Percentiles rank a stretch among this genome's conserved stretches.
phyloP scores from a whole-genome alignment of 2,329 filamentous ascomycete species.

The Hypomyces rosellus region DNA sequence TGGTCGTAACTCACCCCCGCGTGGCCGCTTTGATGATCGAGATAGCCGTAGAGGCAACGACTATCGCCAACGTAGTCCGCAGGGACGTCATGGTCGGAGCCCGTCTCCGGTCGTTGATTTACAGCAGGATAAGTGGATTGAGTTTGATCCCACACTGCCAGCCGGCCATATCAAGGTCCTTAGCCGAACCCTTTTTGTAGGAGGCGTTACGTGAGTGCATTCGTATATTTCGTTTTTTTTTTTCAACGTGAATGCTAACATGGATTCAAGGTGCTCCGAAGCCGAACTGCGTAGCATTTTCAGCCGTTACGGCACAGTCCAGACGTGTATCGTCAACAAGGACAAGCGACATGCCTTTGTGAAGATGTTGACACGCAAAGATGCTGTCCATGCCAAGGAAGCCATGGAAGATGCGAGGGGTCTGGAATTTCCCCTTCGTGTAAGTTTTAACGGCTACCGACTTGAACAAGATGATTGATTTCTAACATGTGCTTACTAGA shows the following conservation, averaged over 20 bases:
- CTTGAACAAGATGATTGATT: background rate
- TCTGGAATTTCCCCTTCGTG: slow-evolving; percentile 65
- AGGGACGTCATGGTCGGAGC: slow-evolving; percentile 60
- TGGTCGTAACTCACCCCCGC: slow-evolving; percentile 60
- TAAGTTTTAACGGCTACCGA: slow-evolving; percentile 37
- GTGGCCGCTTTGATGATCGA: slow-evolving; percentile 41
- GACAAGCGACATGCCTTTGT: slow-evolving; percentile 98
- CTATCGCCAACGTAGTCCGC: slow-evolving; percentile 85
- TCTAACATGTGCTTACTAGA: slow-evolving; percentile 43
- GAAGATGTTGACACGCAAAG: slow-evolving; percentile 89
- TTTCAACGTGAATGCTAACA: slow-evolving; percentile 11
- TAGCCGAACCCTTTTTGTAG: slow-evolving; percentile 92
- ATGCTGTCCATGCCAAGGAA: slow-evolving; percentile 76
- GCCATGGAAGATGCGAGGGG: slow-evolving; percentile 78
- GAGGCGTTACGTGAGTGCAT: slow-evolving; percentile 74
- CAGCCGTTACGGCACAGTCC: slow-evolving; percentile 74
- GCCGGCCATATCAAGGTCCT: slow-evolving; percentile 82
- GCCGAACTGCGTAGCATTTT: slow-evolving; percentile 77
- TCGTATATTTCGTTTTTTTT: background rate
- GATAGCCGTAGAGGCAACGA: slow-evolving; percentile 52
- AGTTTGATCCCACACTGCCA: slow-evolving; percentile 69
- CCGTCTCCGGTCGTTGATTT: slow-evolving; percentile 44
- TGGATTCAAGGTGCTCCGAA: slow-evolving; percentile 58
- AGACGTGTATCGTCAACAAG: slow-evolving; percentile 96
- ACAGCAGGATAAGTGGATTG: slow-evolving; percentile 60